Evolutionary conservation across 148 eudicot species (phyloP).

Genomic region (Vaccinium darrowii): DNA sequence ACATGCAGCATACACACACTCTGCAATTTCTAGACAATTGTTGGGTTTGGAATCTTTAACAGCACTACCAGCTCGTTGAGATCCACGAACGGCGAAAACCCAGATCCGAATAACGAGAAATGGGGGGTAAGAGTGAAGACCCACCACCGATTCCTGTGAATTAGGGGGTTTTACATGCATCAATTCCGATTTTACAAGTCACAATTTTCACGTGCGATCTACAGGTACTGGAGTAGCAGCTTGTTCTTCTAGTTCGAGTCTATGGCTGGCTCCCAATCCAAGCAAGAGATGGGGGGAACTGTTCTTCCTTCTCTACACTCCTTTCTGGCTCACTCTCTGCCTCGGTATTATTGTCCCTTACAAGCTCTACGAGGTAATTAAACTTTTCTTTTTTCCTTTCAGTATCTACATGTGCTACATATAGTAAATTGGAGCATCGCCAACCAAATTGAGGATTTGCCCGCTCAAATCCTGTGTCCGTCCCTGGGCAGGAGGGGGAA

Average conservation of each 20-base stretch:
- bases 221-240: conserved; percentile 11
- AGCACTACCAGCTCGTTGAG: neutral
- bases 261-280: conserved; percentile 72
- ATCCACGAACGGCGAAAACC: neutral
- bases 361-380: conserved; percentile 77
- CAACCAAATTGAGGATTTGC: no score
- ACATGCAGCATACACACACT: neutral
- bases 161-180: neutral
- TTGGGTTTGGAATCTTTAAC: neutral
- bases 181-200: neutral
- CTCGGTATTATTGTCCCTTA: conserved; percentile 88
- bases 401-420: no score
- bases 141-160: neutral
- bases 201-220: neutral
- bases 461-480: no score
- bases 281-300: conserved; percentile 97
- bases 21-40: neutral
- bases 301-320: conserved; percentile 83
- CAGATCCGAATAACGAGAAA: neutral
- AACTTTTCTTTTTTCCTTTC: no score
- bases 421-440: no score
- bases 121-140: neutral
- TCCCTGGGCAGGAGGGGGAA: no score
- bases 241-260: conserved; percentile 26
- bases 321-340: conserved; percentile 95